Percentiles rank a stretch among this genome's conserved stretches.
These are phyloP conservation scores for Sporothrix variecibatus DNA, from an alignment of 2,329 filamentous ascomycete species.

Conservation along the genomic window DNA sequence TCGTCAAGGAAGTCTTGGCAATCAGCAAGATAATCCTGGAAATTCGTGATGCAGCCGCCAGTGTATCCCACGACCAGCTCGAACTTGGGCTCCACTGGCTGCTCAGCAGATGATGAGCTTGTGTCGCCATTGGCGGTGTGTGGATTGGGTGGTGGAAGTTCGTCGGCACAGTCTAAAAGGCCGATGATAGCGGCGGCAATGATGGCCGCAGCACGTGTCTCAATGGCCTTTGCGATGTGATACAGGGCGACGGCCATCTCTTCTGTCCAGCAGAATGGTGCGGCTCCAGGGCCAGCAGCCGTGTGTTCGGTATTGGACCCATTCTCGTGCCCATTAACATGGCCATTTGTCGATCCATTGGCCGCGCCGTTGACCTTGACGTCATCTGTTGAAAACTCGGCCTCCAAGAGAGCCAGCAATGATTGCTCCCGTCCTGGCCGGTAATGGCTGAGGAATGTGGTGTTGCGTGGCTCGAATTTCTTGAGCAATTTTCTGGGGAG, in stretches of 20 bases:
- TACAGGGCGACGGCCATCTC: slow-evolving; percentile 61
- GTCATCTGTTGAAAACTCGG: slow-evolving; percentile 53
- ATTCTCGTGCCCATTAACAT: neutral
- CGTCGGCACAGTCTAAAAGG: slow-evolving; percentile 67
- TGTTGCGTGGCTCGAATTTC: slow-evolving; percentile 64
- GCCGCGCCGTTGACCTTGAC: neutral
- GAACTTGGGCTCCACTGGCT: slow-evolving; percentile 29
- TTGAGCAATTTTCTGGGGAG: slow-evolving; percentile 59
- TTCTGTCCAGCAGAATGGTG: slow-evolving; percentile 63
- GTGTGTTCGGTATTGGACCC: neutral
- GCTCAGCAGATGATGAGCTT: too few species aligned
- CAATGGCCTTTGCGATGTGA: slow-evolving; percentile 68
- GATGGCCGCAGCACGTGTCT: slow-evolving; percentile 71
- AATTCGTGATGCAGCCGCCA: slow-evolving; percentile 77
- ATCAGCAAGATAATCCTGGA: slow-evolving; percentile 70
- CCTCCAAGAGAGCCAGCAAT: slow-evolving; percentile 51
- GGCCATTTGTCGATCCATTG: neutral
- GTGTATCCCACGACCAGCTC: slow-evolving; percentile 78
- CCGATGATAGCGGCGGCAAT: slow-evolving; percentile 73
- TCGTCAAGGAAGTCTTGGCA: slow-evolving; percentile 69
- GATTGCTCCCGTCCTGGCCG: slow-evolving; percentile 53
- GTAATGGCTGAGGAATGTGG: slow-evolving; percentile 71
- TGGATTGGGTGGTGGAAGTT: slow-evolving; percentile 51
- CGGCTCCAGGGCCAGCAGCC: slow-evolving; percentile 31
- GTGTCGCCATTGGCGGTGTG: slow-evolving; percentile 24